Evolutionary conservation across 345 rosid genomes (phyloP), one percentile per base, ranked within the genome.

Genomic region (Lepidium africanum): DNA sequence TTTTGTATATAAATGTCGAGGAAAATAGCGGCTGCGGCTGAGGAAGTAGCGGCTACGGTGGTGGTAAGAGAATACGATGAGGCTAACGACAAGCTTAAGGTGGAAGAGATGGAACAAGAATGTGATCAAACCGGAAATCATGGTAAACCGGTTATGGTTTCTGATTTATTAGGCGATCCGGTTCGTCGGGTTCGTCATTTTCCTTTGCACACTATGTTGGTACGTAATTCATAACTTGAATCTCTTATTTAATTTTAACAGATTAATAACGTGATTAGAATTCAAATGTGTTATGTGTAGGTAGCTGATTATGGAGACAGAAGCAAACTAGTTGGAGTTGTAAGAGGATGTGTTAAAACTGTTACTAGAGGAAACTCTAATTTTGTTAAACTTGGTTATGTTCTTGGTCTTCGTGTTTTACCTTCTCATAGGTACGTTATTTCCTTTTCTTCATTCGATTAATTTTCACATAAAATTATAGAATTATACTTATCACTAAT

Each of bases 161-260:
- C 91, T 51, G 91, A 87, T 76, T 86, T 85, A 50, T 50, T 87
- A 64, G 96, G 93, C 3, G 96, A 87, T 63, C 96, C 96, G 5
- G 61, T 81, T 45, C 70, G 91, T 64, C 85, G 96, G 12, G 77
- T 90, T 61, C 91, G 96, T 65, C 82, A 81, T 47, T 85, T 84
- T 35, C 78, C 93, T 9, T 77, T 75, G 3, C 85, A 83, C 52
- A 64, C 79, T 61, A 83, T 87, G 85, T 73, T 90, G 83, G 96
- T 87, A 25, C 4, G 27, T 25, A 73, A 39, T 7, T 42, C 6
- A 37, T 49, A 32, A n/a, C 27, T 13, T 45, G n/a, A 15, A 23
- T 25, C 9, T 41, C 16, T 3, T 3, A 25, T 25, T 25, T 25
- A 21, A 21, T 1, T 21, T 21, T 21, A 21, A 21, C 23, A 21